A percentile compares a stretch with the other conserved stretches of the same genome.
These are phyloP conservation scores for Botryobasidium botryosum DNA, from an alignment of 768 basidiomycete genomes.

Conservation along the genomic window DNA sequence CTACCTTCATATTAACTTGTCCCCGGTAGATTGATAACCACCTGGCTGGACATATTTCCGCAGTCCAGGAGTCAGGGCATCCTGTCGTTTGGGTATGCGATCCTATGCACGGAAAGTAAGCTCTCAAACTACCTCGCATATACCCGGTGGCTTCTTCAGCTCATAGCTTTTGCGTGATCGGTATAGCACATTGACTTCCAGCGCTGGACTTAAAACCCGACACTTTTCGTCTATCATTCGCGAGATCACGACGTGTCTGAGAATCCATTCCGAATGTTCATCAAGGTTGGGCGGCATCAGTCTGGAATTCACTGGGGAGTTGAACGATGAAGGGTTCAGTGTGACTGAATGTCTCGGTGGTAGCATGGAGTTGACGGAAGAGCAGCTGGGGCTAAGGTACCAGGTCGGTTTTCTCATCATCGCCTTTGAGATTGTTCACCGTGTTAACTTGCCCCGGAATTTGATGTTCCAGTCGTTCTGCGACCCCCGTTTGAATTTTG, in stretches of 20 bases:
- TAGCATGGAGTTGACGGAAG: slow-evolving; percentile 85
- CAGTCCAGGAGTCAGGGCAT: slow-evolving; percentile 65
- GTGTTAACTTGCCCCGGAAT: not conserved
- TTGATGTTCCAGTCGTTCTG: slow-evolving; percentile 52
- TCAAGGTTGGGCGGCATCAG: slow-evolving; percentile 72
- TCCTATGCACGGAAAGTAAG: slow-evolving; percentile 97
- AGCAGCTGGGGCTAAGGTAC: slow-evolving; percentile 79
- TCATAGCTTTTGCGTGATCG: slow-evolving; percentile 7
- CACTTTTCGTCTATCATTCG: slow-evolving; percentile 77
- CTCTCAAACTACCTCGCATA: not conserved
- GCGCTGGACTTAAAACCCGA: slow-evolving; percentile 72
- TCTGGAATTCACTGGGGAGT: slow-evolving; percentile 83
- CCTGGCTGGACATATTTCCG: slow-evolving; percentile 64
- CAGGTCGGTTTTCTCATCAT: slow-evolving; percentile 32
- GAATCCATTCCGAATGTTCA: slow-evolving; percentile 55
- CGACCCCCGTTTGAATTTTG: slow-evolving; percentile 86
- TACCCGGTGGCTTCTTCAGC: not conserved
- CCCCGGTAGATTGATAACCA: slow-evolving; percentile 45
- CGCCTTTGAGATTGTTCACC: not conserved
- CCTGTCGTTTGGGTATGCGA: slow-evolving; percentile 92
- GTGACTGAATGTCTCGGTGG: slow-evolving; percentile 97
- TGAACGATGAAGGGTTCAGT: slow-evolving; percentile 78
- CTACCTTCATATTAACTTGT: not conserved
- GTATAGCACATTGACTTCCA: slow-evolving; percentile 63
- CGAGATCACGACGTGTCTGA: slow-evolving; percentile 68